These are phyloP conservation scores for Aspergillus sp. DNA, from an alignment of 2,329 filamentous ascomycete species.

Conservation along the genomic window DNA sequence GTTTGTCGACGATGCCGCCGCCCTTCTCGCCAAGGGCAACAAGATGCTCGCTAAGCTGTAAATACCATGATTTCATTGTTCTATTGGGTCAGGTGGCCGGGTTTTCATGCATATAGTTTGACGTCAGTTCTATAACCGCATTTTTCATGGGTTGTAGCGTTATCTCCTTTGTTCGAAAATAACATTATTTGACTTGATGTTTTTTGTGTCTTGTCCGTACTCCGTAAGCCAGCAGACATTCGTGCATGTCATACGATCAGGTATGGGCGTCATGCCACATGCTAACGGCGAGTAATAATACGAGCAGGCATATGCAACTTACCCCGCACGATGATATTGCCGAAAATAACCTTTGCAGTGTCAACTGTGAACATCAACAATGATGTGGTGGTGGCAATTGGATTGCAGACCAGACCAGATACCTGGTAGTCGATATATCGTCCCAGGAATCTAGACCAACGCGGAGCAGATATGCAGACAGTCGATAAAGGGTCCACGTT, in stretches of 20 bases:
- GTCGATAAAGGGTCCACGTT: no score
- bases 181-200: slow-evolving; percentile 2
- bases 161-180: neutral
- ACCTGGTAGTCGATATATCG: no score
- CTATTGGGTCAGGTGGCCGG: neutral
- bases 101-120: slow-evolving; percentile 1
- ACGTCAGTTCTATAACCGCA: slow-evolving; percentile 3
- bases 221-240: neutral
- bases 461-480: no score
- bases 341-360: no score
- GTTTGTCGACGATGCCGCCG: slow-evolving; percentile 79
- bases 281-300: no score
- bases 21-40: slow-evolving; percentile 66
- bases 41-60: slow-evolving; percentile 70
- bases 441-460: no score
- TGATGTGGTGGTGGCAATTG: no score
- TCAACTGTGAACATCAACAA: no score
- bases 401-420: no score
- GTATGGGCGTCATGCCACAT: neutral
- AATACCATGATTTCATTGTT: slow-evolving; percentile 19
- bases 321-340: no score
- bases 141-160: neutral
- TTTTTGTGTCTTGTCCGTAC: neutral
- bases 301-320: no score
- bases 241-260: neutral